Conservation (phyloP, 1,284 basidiomycete species). For the Trichosporon faecale region DNA sequence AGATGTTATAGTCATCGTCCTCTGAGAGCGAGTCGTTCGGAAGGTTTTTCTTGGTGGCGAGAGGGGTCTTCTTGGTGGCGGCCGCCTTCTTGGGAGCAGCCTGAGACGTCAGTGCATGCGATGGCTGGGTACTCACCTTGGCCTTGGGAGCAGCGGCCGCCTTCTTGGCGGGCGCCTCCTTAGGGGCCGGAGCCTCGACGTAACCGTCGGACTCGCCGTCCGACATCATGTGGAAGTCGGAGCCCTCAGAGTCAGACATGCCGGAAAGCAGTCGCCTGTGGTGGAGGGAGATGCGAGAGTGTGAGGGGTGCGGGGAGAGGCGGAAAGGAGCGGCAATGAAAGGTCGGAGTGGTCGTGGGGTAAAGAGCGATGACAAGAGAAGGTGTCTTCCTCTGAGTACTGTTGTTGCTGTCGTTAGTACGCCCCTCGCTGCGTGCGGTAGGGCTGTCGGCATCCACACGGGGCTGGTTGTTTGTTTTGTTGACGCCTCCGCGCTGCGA, state of each 20-base stretch:
- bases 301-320: neutral
- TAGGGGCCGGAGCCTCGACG: constrained; percentile 25
- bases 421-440: neutral
- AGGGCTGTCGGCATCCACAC: constrained; percentile 8
- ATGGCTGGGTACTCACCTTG: constrained; percentile 28
- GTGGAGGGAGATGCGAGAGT: neutral
- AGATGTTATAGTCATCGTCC: constrained; percentile 50
- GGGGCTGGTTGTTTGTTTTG: neutral
- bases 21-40: constrained; percentile 59
- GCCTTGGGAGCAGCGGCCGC: constrained; percentile 32
- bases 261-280: constrained; percentile 13
- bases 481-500: neutral
- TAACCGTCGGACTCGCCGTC: constrained; percentile 48
- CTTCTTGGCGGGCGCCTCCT: constrained; percentile 36
- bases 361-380: neutral
- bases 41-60: constrained; percentile 64
- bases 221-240: constrained; percentile 32
- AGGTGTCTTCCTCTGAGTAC: constrained; percentile 6
- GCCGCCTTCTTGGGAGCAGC: constrained; percentile 54
- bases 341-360: neutral
- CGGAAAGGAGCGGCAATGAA: neutral
- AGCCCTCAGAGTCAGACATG: constrained; percentile 51
- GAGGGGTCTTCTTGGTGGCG: constrained; percentile 51
- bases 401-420: constrained; percentile 12
- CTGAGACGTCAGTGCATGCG: constrained; percentile 7